These are phyloP conservation scores for Marsdenia floribunda DNA, from an alignment of 257 asterid genomes.

Conservation along the genomic window DNA sequence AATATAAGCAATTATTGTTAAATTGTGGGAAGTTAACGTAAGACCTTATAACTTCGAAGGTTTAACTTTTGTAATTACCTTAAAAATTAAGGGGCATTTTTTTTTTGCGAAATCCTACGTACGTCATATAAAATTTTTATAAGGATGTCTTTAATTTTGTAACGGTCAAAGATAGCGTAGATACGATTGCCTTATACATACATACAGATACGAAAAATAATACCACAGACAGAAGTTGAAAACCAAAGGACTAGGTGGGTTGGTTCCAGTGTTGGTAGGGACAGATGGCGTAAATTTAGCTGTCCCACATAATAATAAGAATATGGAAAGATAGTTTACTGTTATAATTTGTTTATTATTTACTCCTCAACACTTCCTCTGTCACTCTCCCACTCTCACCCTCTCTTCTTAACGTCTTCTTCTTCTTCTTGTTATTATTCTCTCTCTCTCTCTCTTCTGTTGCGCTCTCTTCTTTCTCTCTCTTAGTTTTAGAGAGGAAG, in stretches of 20 bases:
- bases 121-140: too few species aligned
- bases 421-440: neutral
- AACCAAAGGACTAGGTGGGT: too few species aligned
- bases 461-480: neutral
- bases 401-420: neutral
- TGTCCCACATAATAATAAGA: neutral
- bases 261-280: neutral
- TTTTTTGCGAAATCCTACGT: neutral
- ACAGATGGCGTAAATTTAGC: slow-evolving; percentile 9
- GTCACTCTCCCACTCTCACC: neutral
- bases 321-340: neutral
- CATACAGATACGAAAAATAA: too few species aligned
- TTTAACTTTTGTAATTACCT: neutral
- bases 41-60: too few species aligned
- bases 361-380: neutral
- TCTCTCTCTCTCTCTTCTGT: neutral
- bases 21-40: too few species aligned
- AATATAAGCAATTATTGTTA: too few species aligned
- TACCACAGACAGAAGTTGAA: too few species aligned
- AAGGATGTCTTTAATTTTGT: neutral
- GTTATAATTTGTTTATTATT: neutral
- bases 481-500: neutral
- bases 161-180: neutral
- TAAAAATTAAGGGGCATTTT: neutral
- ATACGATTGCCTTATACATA: neutral